Evolutionary conservation across 345 rosid genomes (phyloP).

Genomic region (Hibiscus syriacus): DNA sequence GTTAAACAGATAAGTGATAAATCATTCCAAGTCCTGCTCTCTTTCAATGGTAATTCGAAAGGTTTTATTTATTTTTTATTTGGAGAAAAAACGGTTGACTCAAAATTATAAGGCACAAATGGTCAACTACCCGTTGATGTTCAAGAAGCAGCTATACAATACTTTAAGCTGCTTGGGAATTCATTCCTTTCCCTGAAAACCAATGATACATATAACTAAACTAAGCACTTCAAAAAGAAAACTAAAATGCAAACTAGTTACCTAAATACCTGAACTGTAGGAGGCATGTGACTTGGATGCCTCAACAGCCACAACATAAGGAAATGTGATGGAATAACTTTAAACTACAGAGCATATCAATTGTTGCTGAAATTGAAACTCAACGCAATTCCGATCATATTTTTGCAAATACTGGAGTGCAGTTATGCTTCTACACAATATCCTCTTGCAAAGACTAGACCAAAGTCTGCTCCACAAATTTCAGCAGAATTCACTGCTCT

Average conservation of each 20-base stretch:
- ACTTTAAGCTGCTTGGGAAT: not conserved
- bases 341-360: conserved; percentile 14
- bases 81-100: too few relatives aligned
- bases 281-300: conserved; percentile 2
- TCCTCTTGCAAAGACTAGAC: not conserved
- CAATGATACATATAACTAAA: not conserved
- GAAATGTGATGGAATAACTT: conserved; percentile 8
- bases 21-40: not conserved
- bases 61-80: too few relatives aligned
- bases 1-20: not conserved
- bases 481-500: not conserved
- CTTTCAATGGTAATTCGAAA: not conserved
- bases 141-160: not conserved
- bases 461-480: not conserved
- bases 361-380: conserved; percentile 8
- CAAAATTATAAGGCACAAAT: not conserved
- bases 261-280: not conserved
- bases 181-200: not conserved
- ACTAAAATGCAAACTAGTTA: not conserved
- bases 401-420: not conserved
- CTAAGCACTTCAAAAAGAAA: not conserved
- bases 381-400: conserved; percentile 5
- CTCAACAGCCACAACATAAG: not conserved
- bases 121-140: not conserved
- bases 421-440: not conserved